Percentiles rank a stretch among this genome's conserved stretches.
These are phyloP conservation scores for Aureobasidium sp. DNA, from an alignment of 2,329 filamentous ascomycete genomes.

Conservation along the genomic window DNA sequence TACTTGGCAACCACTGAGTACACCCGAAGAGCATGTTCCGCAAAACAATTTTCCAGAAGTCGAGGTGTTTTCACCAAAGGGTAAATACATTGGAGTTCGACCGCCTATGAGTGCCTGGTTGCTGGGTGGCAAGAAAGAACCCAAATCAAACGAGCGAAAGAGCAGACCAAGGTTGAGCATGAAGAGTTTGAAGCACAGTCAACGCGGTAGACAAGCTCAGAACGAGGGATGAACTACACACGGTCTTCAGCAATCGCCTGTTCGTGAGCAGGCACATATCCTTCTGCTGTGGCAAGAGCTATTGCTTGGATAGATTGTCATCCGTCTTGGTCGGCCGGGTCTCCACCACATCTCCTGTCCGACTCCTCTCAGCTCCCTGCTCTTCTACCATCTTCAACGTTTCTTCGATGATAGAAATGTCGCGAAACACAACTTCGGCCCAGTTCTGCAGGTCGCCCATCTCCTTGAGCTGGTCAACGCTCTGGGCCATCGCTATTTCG, in stretches of 20 bases:
- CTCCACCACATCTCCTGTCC: background rate
- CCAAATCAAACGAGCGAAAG: slow-evolving; percentile 44
- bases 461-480: slow-evolving; percentile 59
- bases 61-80: slow-evolving; percentile 79
- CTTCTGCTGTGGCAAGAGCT: background rate
- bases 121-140: slow-evolving; percentile 48
- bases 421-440: slow-evolving; percentile 65
- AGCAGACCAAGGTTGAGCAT: slow-evolving; percentile 61
- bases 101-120: slow-evolving; percentile 66
- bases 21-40: slow-evolving; percentile 28
- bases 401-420: slow-evolving; percentile 32
- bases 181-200: slow-evolving; percentile 17
- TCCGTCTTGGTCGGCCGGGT: background rate
- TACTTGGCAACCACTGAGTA: background rate
- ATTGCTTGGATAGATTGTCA: too few species aligned
- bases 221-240: background rate
- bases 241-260: too few species aligned
- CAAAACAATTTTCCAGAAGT: slow-evolving; percentile 54
- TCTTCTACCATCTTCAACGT: slow-evolving; percentile 31
- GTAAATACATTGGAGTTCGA: slow-evolving; percentile 65
- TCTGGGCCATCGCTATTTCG: background rate
- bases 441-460: slow-evolving; percentile 79
- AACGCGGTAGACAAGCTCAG: slow-evolving; percentile 15
- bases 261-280: background rate
- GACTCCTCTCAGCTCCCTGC: slow-evolving; percentile 18